A percentile compares a stretch with the other conserved stretches of the same genome.
Conservation (phyloP, 257 asterid genomes). For the Penstemon eatonii region DNA sequence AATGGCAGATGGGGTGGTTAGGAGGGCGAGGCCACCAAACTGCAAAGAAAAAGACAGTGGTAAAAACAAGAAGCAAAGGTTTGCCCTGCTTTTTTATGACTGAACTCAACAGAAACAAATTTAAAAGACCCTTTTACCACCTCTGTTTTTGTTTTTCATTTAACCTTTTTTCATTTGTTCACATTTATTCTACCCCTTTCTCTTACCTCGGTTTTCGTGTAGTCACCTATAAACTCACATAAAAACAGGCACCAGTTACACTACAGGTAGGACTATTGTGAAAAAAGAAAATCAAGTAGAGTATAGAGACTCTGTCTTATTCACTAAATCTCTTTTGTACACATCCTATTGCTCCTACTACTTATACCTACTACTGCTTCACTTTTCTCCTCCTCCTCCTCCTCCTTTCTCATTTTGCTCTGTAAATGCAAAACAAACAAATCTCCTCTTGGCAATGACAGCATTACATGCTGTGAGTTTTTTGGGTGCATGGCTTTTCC, state of each 20-base stretch:
- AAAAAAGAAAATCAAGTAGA: conserved; percentile 14
- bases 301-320: conserved; percentile 20
- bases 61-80: too few relatives aligned
- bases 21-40: too few relatives aligned
- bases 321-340: conserved; percentile 31
- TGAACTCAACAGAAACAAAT: too few relatives aligned
- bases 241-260: conserved; percentile 14
- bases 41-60: too few relatives aligned
- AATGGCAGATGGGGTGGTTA: too few relatives aligned
- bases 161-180: conserved; percentile 23
- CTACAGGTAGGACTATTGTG: conserved; percentile 12
- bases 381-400: conserved; percentile 10
- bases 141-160: not conserved
- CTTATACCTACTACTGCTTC: not conserved
- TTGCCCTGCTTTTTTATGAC: too few relatives aligned
- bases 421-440: conserved; percentile 8
- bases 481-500: conserved; percentile 29
- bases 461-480: conserved; percentile 34
- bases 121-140: not conserved
- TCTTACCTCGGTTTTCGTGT: conserved; percentile 34
- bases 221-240: not conserved
- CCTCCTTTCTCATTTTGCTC: conserved; percentile 20
- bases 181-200: conserved; percentile 26
- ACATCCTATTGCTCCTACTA: not conserved
- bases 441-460: not conserved